Evolutionary conservation across 2,329 filamentous ascomycete genomes (phyloP), one percentile per base, ranked within the genome.

Genomic region (Penicillium sp.): DNA sequence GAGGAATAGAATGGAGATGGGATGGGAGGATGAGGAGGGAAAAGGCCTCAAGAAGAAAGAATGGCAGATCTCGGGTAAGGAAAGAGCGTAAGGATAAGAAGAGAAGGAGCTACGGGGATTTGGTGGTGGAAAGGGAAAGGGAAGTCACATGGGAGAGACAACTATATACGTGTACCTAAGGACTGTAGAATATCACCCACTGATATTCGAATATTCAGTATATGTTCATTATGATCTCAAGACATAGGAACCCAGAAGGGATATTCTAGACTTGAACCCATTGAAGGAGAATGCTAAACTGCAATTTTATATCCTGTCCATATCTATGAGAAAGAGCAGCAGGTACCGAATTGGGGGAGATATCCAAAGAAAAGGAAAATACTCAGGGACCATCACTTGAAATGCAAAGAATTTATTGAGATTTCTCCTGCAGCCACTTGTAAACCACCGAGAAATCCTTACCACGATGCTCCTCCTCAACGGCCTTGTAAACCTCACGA

Each of bases 381-480:
- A 31, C 44, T 19, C 15, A 31, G 24, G 21, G 12, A 35, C 24
- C 15, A 15, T 26, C n/a, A 40, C 29, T 37, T 26, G 28, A 28
- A 31, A 21, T 24, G 31, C 12, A 29, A 44, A 22, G 32, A 5
- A 45, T 33, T 29, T 56, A 59, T 53, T 60, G 47, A 17, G 68
- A 68, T 53, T 64, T 64, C 17, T 64, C 66, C 55, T 64, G 61
- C 37, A 89, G 61, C 71, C 84, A 87, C 60, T 83, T 77, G 67
- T 90, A 93, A 8, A 93, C 81, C 7, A 91, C 85, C 0, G 85
- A 89, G 67, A 93, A 93, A 64, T 93, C 87, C 51, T 83, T 79
- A 1, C 85, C 84, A 55, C 79, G 78, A 48, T 87, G 79, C 43
- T 75, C 72, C 57, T 77, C 69, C 64, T 84, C 82, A 0, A 84